Percentiles rank a stretch among this genome's conserved stretches.
phyloP scores from a whole-genome alignment of 2,329 filamentous ascomycete genomes.

The Xylaria sp. region DNA sequence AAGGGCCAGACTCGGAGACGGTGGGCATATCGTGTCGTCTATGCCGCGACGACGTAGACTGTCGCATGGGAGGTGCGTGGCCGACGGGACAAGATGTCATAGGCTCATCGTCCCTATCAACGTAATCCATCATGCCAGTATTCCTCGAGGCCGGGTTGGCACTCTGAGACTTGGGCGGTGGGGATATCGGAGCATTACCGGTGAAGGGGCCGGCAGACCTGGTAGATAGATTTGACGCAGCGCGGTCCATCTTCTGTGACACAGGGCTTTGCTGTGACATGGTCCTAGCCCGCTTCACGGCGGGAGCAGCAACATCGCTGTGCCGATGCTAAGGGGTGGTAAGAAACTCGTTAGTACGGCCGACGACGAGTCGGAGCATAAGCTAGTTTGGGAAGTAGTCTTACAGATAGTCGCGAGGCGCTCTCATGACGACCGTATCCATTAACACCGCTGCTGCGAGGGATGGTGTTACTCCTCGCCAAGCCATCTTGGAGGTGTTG shows the following conservation, averaged over 20 bases:
- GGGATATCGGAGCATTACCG: slow-evolving; percentile 40
- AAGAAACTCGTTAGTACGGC: slow-evolving; percentile 25
- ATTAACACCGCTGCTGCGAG: slow-evolving; percentile 32
- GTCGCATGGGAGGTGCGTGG: slow-evolving; percentile 29
- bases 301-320: slow-evolving; percentile 30
- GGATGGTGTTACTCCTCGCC: slow-evolving; percentile 36
- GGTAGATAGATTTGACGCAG: slow-evolving; percentile 46
- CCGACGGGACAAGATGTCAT: slow-evolving; percentile 31
- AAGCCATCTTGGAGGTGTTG: slow-evolving; percentile 34
- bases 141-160: slow-evolving; percentile 20
- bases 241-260: slow-evolving; percentile 48
- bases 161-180: slow-evolving; percentile 35
- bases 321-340: slow-evolving; percentile 31
- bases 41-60: slow-evolving; percentile 30
- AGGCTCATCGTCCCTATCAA: slow-evolving; percentile 39
- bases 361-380: slow-evolving; percentile 12
- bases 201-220: slow-evolving; percentile 44
- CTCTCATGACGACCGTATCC: slow-evolving; percentile 27
- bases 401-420: slow-evolving; percentile 34
- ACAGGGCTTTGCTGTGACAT: slow-evolving; percentile 40
- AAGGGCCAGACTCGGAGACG: slow-evolving; percentile 39
- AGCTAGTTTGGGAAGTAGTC: slow-evolving; percentile 22
- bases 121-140: slow-evolving; percentile 36
- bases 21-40: slow-evolving; percentile 38
- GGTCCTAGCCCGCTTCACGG: slow-evolving; percentile 39